These are phyloP conservation scores for Petasospora fabianii DNA, from an alignment of 1,139 yeast species.

Conservation along the genomic window DNA sequence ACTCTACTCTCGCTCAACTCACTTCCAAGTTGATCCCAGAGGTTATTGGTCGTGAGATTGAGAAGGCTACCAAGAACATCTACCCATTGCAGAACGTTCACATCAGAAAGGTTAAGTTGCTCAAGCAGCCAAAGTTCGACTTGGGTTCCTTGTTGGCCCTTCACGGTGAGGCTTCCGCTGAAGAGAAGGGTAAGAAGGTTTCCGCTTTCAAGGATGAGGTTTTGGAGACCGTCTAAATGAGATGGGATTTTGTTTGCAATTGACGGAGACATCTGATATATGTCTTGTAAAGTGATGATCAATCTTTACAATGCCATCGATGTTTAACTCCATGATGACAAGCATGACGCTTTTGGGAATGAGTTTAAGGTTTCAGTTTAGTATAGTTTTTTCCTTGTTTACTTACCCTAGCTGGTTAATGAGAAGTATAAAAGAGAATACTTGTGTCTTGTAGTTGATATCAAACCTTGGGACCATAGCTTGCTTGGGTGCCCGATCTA, in stretches of 20 bases:
- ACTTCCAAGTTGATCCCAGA: slow-evolving; percentile 87
- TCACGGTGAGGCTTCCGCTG: slow-evolving; percentile 80
- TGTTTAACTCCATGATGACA: not conserved
- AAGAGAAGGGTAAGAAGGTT: slow-evolving; percentile 90
- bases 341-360: slow-evolving; percentile 30
- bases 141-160: slow-evolving; percentile 83
- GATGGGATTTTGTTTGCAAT: not conserved
- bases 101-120: slow-evolving; percentile 88
- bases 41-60: slow-evolving; percentile 88
- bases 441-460: not conserved
- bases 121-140: slow-evolving; percentile 90
- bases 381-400: not conserved
- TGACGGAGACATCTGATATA: not conserved
- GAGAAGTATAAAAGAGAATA: slow-evolving; percentile 2
- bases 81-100: slow-evolving; percentile 90
- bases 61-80: slow-evolving; percentile 79
- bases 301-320: not conserved
- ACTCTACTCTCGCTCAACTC: slow-evolving; percentile 82
- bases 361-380: slow-evolving; percentile 2
- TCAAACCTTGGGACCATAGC: not conserved
- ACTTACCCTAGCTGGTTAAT: slow-evolving; percentile 4
- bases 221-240: slow-evolving; percentile 69
- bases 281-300: not conserved
- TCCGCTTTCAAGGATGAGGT: slow-evolving; percentile 88
- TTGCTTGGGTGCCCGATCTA: too few relatives aligned